Evolutionary conservation across 2,329 filamentous ascomycete species (phyloP).

Genomic region (Scedosporium boydii): DNA sequence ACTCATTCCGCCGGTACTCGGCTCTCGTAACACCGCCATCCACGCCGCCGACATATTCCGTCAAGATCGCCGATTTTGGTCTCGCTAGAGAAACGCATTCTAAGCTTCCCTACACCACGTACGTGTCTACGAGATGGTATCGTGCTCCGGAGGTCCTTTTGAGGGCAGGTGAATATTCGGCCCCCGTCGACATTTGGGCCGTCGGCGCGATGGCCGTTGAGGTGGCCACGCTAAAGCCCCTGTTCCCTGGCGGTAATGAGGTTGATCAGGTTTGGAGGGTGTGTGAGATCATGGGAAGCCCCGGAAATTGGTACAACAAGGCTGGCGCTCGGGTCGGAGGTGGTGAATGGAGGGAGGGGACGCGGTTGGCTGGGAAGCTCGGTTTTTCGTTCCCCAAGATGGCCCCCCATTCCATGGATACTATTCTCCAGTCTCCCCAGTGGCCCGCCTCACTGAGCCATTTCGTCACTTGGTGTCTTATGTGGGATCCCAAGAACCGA

Average conservation of each 20-base stretch:
- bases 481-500: slow-evolving; percentile 93
- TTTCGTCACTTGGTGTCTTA: slow-evolving; percentile 96
- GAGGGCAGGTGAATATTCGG: slow-evolving; percentile 91
- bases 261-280: slow-evolving; percentile 98
- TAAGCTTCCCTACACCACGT: slow-evolving; percentile 92
- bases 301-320: slow-evolving; percentile 97
- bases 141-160: slow-evolving; percentile 90
- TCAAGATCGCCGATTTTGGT: slow-evolving; percentile 98
- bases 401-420: slow-evolving; percentile 95
- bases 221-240: slow-evolving; percentile 87
- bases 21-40: slow-evolving; percentile 88
- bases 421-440: slow-evolving; percentile 78
- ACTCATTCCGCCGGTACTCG: slow-evolving; percentile 87
- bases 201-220: slow-evolving; percentile 98
- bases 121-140: slow-evolving; percentile 98
- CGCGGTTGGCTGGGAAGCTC: slow-evolving; percentile 84
- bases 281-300: slow-evolving; percentile 98
- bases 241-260: slow-evolving; percentile 96
- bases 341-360: slow-evolving; percentile 95
- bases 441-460: slow-evolving; percentile 83
- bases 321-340: slow-evolving; percentile 77
- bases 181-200: slow-evolving; percentile 97
- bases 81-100: slow-evolving; percentile 96
- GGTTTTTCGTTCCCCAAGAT: slow-evolving; percentile 99
- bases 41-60: slow-evolving; percentile 85